Base-by-base conservation (phyloP, 495 filamentous ascomycete species). In the Podospora anserina region DNA sequence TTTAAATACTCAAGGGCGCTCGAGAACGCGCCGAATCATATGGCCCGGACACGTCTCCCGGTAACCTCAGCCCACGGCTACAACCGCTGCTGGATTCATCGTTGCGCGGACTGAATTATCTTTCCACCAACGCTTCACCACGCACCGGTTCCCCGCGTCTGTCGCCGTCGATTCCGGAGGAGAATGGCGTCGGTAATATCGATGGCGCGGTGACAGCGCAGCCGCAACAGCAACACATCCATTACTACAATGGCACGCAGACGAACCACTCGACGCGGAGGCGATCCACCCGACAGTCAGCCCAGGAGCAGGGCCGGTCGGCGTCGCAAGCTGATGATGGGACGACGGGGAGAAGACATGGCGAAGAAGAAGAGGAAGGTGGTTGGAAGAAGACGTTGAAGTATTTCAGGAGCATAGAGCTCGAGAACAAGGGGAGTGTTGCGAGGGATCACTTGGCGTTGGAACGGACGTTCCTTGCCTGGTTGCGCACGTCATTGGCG, bases 371-470 rank as follows among this genome's bases (percentile, higher is more conserved):
- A 23, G 64, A 75, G n/a, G 70, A 74, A 62, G 72, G 67, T 55
- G 75, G 73, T 74, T 76, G 79, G 71, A 78, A 76, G 72, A 56
- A 75, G 44, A 67, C 85, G 5, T 74, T 91, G 49, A 85, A 87
- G 26, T 91, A 90, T 69, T 91, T 94, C 72, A 92, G 91, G 64
- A 89, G 87, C 58, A 84, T 99, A 61, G 94, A 97, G 76, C 79
- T 99, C 58, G 95, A 99, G 76, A 99, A 98, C 72, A 97, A 97
- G 77, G 96, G 94, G 18, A 94, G 91, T 77, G 93, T 97, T 23
- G 95, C 95, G 57, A 85, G 95, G 70, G 95, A 99, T 78, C 95
- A 99, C 81, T 82, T 99, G 63, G 95, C 95, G 30, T 80, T 99
- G 69, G 95, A 99, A 79, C 89, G 95, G 32, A 99, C 95, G 3